Evolutionary conservation across 768 basidiomycete species (phyloP).

Genomic region (Serendipita sp.): DNA sequence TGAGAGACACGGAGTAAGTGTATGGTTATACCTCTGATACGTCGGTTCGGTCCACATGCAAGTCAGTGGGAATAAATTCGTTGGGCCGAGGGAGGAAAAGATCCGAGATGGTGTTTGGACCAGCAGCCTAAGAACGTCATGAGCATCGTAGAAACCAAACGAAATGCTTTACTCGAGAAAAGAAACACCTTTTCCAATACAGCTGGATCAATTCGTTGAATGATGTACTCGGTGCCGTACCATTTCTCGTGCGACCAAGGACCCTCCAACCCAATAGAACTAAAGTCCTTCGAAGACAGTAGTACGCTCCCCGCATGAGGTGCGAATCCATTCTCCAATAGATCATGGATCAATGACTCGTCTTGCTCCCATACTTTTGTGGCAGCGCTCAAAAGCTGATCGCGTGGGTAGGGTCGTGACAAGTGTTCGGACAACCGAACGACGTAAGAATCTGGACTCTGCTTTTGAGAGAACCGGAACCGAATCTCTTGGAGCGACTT

Average conservation of each 20-base stretch:
- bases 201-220: conserved; percentile 50
- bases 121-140: conserved; percentile 37
- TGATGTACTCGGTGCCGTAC: conserved; percentile 79
- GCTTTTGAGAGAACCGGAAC: conserved; percentile 81
- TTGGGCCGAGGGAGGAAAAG: conserved; percentile 74
- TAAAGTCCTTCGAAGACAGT: conserved; percentile 61
- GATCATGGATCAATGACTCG: conserved; percentile 39
- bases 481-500: conserved; percentile 51
- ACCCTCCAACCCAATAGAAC: conserved; percentile 28
- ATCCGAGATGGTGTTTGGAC: conserved; percentile 46
- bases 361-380: conserved; percentile 65
- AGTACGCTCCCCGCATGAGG: conserved; percentile 50
- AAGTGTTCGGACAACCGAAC: conserved; percentile 59
- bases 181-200: conserved; percentile 39
- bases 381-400: conserved; percentile 56
- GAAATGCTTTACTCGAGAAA: neutral
- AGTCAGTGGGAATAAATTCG: conserved; percentile 74
- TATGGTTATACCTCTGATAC: conserved; percentile 38
- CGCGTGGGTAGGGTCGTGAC: conserved; percentile 66
- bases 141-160: neutral
- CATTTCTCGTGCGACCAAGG: conserved; percentile 70
- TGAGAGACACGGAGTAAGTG: neutral
- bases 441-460: conserved; percentile 64
- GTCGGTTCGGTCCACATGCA: conserved; percentile 67
- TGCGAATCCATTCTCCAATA: conserved; percentile 40